Percentiles rank a stretch among this genome's conserved stretches.
Conservation (phyloP, 2,329 filamentous ascomycete genomes). For the Aspergillus luchuensis region DNA sequence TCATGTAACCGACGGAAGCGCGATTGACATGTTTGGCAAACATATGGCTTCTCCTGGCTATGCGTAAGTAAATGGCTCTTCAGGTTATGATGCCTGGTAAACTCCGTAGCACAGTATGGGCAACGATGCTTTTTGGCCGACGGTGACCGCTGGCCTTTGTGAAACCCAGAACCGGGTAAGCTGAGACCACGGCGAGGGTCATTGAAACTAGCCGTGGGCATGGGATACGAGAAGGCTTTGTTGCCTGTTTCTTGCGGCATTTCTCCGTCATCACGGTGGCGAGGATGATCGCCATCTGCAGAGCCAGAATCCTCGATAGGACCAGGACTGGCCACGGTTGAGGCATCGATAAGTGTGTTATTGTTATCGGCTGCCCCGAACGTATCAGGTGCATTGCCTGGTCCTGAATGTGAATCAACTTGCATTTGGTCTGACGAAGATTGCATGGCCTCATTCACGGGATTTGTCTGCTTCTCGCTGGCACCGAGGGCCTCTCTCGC, state of each 20-base stretch:
- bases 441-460: slow-evolving; percentile 53
- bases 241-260: slow-evolving; percentile 46
- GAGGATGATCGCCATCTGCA: slow-evolving; percentile 46
- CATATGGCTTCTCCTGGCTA: slow-evolving; percentile 96
- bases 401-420: slow-evolving; percentile 54
- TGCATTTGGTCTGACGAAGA: slow-evolving; percentile 51
- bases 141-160: slow-evolving; percentile 66
- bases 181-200: slow-evolving; percentile 62
- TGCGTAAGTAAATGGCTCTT: slow-evolving; percentile 97
- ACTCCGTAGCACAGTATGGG: slow-evolving; percentile 93
- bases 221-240: slow-evolving; percentile 66
- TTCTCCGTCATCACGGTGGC: slow-evolving; percentile 39
- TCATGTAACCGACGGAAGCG: slow-evolving; percentile 92
- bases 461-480: slow-evolving; percentile 36
- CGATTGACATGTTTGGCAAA: slow-evolving; percentile 90
- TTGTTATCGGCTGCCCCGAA: slow-evolving; percentile 56
- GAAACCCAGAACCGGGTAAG: slow-evolving; percentile 57
- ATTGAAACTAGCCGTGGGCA: slow-evolving; percentile 53
- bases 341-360: slow-evolving; percentile 54
- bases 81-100: slow-evolving; percentile 94
- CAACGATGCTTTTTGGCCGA: slow-evolving; percentile 92
- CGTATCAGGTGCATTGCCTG: slow-evolving; percentile 50
- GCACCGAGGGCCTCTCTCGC: slow-evolving; percentile 45
- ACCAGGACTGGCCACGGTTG: slow-evolving; percentile 51
- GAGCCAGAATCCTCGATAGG: slow-evolving; percentile 49